phyloP scores from a whole-genome alignment of 2,329 filamentous ascomycete species.

The Fusarium annulatum region DNA sequence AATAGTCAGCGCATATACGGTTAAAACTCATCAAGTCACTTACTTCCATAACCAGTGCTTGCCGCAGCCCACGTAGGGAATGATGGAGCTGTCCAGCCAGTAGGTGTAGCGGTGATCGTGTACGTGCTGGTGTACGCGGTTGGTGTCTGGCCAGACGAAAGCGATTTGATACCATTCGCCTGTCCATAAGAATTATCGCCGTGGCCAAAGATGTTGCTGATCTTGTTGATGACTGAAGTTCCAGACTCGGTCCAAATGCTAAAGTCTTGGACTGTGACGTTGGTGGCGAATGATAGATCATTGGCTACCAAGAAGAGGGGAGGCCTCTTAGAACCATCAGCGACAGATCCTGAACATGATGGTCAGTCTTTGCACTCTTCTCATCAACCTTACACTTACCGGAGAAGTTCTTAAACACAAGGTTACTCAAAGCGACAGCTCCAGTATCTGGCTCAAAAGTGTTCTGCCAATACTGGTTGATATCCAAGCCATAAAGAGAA shows the following conservation, averaged over 20 bases:
- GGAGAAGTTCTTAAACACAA: not conserved
- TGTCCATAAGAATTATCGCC: not conserved
- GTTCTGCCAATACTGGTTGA: conserved; percentile 1
- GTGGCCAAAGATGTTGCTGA: not conserved
- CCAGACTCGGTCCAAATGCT: not conserved
- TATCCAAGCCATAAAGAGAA: not conserved
- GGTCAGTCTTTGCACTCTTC: fast-evolving
- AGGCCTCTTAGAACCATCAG: not conserved
- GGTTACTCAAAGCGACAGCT: not conserved
- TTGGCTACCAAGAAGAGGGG: not conserved
- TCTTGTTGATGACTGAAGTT: not conserved
- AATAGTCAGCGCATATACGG: not conserved
- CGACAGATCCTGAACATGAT: not conserved
- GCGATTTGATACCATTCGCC: not conserved
- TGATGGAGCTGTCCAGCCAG: not conserved
- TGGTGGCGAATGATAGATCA: not conserved
- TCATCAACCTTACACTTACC: not conserved
- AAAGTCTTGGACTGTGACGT: not conserved
- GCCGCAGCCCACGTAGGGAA: not conserved
- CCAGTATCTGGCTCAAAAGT: not conserved
- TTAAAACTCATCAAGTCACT: not conserved
- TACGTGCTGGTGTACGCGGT: not conserved
- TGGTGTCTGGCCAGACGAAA: not conserved
- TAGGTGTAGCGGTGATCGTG: not conserved
- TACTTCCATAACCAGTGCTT: not conserved